phyloP scores from a whole-genome alignment of 805 yeast species.

The Wickerhamiella occidentalis region DNA sequence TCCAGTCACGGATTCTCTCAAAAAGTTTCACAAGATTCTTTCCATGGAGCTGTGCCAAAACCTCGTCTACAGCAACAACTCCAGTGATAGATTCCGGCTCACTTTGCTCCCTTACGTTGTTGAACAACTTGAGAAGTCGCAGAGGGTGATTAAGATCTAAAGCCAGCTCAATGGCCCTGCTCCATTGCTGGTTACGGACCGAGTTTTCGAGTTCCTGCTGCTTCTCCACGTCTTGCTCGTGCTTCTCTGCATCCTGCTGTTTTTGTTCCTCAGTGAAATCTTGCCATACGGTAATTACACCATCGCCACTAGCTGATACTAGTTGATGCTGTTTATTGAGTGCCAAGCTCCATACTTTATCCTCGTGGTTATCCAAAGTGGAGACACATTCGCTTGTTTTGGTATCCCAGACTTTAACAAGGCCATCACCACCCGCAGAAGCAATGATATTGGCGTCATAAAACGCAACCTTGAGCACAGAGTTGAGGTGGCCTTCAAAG shows the following conservation, averaged over 20 bases:
- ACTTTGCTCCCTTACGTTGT: slow-evolving; percentile 37
- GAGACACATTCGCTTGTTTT: slow-evolving; percentile 64
- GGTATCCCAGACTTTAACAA: slow-evolving; percentile 81
- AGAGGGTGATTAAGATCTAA: slow-evolving; percentile 81
- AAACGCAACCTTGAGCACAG: slow-evolving; percentile 73
- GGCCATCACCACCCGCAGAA: slow-evolving; percentile 86
- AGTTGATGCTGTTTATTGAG: slow-evolving; percentile 48
- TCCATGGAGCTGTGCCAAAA: slow-evolving; percentile 44
- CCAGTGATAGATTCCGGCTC: slow-evolving; percentile 44
- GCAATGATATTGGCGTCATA: slow-evolving; percentile 43
- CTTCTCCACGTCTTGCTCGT: slow-evolving; percentile 60
- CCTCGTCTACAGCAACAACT: slow-evolving; percentile 48
- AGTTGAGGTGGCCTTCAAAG: slow-evolving; percentile 87
- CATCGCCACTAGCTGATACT: slow-evolving; percentile 90
- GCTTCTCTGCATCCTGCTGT: slow-evolving; percentile 38
- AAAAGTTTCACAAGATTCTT: slow-evolving; percentile 52
- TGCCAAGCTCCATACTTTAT: slow-evolving; percentile 87
- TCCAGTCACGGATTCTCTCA: slow-evolving; percentile 86
- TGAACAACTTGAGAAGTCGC: slow-evolving; percentile 68
- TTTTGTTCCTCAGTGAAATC: slow-evolving; percentile 72
- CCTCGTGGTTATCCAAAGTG: slow-evolving; percentile 83
- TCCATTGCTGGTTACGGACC: slow-evolving; percentile 66
- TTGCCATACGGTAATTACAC: slow-evolving; percentile 76
- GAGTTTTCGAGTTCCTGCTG: slow-evolving; percentile 78
- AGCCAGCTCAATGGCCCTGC: slow-evolving; percentile 76